Conservation (phyloP, 2,329 filamentous ascomycete species). For the Aureobasidium pullulans region DNA sequence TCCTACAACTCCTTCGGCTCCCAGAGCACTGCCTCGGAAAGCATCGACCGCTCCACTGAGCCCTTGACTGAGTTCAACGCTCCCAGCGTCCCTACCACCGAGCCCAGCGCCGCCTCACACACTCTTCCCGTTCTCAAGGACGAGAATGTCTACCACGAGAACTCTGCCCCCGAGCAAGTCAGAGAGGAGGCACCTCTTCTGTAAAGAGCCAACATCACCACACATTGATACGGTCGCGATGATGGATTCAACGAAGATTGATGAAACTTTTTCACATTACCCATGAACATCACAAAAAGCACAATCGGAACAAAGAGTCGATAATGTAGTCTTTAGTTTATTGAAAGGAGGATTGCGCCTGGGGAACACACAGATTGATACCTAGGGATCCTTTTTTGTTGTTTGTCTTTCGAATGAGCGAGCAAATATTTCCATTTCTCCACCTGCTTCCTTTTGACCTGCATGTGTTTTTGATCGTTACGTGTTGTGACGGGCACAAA, state of each 20-base stretch:
- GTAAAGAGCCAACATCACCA: not conserved
- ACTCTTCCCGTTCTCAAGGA: constrained; percentile 7
- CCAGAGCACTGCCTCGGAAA: not conserved
- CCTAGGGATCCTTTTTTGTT: constrained; percentile 4
- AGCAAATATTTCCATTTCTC: constrained; percentile 4
- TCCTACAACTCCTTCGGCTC: not conserved
- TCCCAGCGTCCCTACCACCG: constrained; percentile 5
- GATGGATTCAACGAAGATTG: constrained; percentile 7
- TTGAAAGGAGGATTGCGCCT: not conserved
- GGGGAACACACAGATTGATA: constrained; percentile 4
- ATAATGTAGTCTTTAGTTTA: constrained; percentile 8
- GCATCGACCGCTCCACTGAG: not conserved
- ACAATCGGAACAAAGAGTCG: not conserved
- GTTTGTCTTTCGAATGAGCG: not conserved
- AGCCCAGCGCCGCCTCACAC: constrained; percentile 9
- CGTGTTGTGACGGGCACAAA: not conserved
- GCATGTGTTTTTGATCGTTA: not conserved
- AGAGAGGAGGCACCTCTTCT: constrained; percentile 10
- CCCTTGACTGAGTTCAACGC: not conserved
- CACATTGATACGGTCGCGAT: constrained; percentile 1
- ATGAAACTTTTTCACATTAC: constrained; percentile 3
- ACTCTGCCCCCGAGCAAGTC: not conserved
- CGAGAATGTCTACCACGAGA: constrained; percentile 7
- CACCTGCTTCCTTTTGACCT: not conserved
- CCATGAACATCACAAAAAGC: not conserved